Evolutionary conservation across 2,329 filamentous ascomycete species (phyloP), one percentile per base, ranked within the genome.

Genomic region (Sporothrix pseudoabietina): DNA sequence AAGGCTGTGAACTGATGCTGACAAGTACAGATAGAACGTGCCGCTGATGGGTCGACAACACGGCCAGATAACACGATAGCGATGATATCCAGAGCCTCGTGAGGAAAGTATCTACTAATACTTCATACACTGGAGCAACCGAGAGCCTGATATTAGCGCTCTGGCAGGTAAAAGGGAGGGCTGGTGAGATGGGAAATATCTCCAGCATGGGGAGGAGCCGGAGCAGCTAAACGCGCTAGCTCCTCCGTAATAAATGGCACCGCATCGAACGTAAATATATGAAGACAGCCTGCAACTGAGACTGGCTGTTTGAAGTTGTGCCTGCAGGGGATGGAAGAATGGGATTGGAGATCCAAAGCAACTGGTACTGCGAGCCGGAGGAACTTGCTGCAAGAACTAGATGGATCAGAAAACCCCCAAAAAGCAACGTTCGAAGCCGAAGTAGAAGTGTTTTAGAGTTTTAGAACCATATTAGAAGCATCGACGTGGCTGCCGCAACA

Each of bases 201-300:
- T 5, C 30, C 10, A 69, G 30, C 47, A 30, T 54, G 47, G 65
- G 35, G 66, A 55, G 35, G 66, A 55, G 66, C 47, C 39, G 16
- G 22, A 69, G 10, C 19, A 70, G 52, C 49, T 57, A 55, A 66
- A 30, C 22, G 19, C 19, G 32, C 69, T 44, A 71, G 69, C 47
- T n/a, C 14, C 35, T 61, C 54, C 22, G 39, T 35, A 59, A 61
- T 59, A 61, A 49, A 47, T 61, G 57, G 69, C 41, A 71, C 54
- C 26, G 10, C 39, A 3, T 30, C 35, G 14, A 61, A 19, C 54
- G 44, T 14, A n/a, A n/a, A n/a, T n/a, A n/a, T n/a, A 49, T 12
- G 44, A 0, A 16, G 26, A 14, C 14, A 9, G 41, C 41, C 6
- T 41, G 39, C 39, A 41, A 10, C 39, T 26, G 26, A 26, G 26